Evolutionary conservation across 2,329 filamentous ascomycete genomes (phyloP).

Genomic region (Fusarium sp.): DNA sequence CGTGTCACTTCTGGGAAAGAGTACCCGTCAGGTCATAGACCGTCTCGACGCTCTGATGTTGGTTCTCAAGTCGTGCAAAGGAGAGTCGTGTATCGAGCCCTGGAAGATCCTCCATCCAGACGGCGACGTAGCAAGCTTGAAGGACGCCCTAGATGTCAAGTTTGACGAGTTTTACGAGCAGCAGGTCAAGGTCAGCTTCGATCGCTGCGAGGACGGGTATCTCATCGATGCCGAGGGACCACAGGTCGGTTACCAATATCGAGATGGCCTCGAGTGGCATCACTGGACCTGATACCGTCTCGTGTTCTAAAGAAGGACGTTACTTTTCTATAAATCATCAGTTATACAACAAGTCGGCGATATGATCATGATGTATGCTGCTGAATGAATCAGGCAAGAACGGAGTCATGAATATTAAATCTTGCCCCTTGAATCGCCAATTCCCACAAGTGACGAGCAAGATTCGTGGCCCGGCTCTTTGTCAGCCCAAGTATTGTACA

Average conservation of each 20-base stretch:
- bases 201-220: conserved; percentile 64
- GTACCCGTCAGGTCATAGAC: conserved; percentile 52
- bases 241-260: conserved; percentile 47
- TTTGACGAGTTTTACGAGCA: conserved; percentile 63
- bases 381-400: not conserved
- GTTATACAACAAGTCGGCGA: not conserved
- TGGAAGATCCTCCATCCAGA: conserved; percentile 65
- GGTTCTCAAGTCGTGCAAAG: conserved; percentile 68
- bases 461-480: conserved; percentile 1
- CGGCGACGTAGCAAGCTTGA: conserved; percentile 59
- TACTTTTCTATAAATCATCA: not conserved
- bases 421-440: not conserved
- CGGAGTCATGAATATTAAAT: not conserved
- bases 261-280: conserved; percentile 42
- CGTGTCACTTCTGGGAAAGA: conserved; percentile 32
- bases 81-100: conserved; percentile 59
- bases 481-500: not conserved
- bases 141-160: conserved; percentile 56
- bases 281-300: conserved; percentile 39
- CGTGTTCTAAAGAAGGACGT: not conserved
- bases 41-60: conserved; percentile 66
- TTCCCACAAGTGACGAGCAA: not conserved
- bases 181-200: conserved; percentile 58
- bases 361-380: not conserved
- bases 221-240: conserved; percentile 64